Conservation (phyloP, 78 protist genomes). For the Bodo saltans region DNA sequence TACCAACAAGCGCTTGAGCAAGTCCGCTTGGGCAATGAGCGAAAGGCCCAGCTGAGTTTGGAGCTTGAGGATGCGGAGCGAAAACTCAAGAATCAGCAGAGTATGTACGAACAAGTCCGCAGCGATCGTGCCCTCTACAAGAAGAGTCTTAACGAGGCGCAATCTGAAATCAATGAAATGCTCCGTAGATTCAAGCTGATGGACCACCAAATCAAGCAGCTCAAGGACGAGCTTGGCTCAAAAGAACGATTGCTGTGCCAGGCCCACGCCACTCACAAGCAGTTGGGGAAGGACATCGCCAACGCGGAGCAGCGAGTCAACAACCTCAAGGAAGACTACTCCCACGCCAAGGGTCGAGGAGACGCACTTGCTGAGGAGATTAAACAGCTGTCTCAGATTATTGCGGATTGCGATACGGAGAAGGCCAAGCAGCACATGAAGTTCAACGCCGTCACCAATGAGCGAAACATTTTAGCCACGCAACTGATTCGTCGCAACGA, state of each 20-base stretch:
- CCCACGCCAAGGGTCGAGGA: background rate
- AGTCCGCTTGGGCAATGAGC: constrained; percentile 41
- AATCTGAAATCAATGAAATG: constrained; percentile 67
- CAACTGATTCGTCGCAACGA: constrained; percentile 81
- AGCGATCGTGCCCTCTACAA: constrained; percentile 70
- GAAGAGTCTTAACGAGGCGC: constrained; percentile 71
- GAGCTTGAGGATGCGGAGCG: constrained; percentile 53
- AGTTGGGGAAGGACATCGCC: constrained; percentile 35
- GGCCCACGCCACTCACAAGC: background rate
- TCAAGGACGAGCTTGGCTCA: constrained; percentile 58
- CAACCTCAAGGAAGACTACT: constrained; percentile 16
- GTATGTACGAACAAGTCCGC: constrained; percentile 73
- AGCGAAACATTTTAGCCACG: constrained; percentile 75
- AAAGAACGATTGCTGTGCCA: constrained; percentile 28
- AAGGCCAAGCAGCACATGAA: constrained; percentile 57
- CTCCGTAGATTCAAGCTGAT: constrained; percentile 66
- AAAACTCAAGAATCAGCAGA: constrained; percentile 69
- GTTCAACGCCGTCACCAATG: constrained; percentile 54
- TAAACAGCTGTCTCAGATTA: constrained; percentile 47
- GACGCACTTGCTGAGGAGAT: constrained; percentile 47
- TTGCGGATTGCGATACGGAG: constrained; percentile 64
- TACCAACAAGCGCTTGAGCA: constrained; percentile 58
- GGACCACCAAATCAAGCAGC: constrained; percentile 73
- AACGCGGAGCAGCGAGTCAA: constrained; percentile 33
- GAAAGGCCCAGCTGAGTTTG: constrained; percentile 51